Percentiles rank a stretch among this genome's conserved stretches.
Conservation (phyloP, 2,329 filamentous ascomycete genomes). For the Phyllosticta paracitricarpa region DNA sequence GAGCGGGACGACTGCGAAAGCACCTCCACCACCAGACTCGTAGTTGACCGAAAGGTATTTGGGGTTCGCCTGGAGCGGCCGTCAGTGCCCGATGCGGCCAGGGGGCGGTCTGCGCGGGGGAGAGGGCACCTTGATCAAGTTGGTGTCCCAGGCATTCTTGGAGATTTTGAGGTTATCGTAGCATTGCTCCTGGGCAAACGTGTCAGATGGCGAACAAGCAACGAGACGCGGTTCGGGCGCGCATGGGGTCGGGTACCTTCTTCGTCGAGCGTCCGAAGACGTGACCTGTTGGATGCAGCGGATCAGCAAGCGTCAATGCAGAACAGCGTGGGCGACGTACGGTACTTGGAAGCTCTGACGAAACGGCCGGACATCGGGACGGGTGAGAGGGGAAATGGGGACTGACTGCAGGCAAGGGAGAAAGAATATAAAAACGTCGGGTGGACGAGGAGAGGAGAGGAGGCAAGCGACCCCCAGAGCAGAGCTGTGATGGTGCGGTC, state of each 20-base stretch:
- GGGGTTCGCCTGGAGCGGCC: slow-evolving; percentile 64
- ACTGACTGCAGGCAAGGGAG: neutral
- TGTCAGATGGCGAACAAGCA: slow-evolving; percentile 12
- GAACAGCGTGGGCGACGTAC: slow-evolving; percentile 37
- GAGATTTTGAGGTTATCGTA: slow-evolving; percentile 98
- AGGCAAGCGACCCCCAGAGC: neutral
- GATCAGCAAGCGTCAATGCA: slow-evolving; percentile 19
- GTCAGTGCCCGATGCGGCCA: slow-evolving; percentile 19
- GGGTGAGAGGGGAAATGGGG: neutral
- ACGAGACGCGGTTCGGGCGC: neutral
- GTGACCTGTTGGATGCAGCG: slow-evolving; percentile 56
- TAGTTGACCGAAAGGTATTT: slow-evolving; percentile 97
- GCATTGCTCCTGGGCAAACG: slow-evolving; percentile 62
- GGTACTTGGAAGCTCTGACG: slow-evolving; percentile 64
- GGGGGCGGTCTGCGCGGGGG: slow-evolving; percentile 16
- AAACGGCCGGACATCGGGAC: slow-evolving; percentile 57
- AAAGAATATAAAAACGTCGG: neutral
- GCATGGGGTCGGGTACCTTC: slow-evolving; percentile 46
- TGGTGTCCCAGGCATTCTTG: slow-evolving; percentile 98
- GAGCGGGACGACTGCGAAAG: slow-evolving; percentile 90
- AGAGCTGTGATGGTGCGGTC: neutral
- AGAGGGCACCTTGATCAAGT: slow-evolving; percentile 77
- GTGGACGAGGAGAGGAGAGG: neutral
- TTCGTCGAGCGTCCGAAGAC: slow-evolving; percentile 92
- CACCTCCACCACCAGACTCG: slow-evolving; percentile 91